phyloP scores from a whole-genome alignment of 1,284 basidiomycete genomes.

The Pterulicium gracile region DNA sequence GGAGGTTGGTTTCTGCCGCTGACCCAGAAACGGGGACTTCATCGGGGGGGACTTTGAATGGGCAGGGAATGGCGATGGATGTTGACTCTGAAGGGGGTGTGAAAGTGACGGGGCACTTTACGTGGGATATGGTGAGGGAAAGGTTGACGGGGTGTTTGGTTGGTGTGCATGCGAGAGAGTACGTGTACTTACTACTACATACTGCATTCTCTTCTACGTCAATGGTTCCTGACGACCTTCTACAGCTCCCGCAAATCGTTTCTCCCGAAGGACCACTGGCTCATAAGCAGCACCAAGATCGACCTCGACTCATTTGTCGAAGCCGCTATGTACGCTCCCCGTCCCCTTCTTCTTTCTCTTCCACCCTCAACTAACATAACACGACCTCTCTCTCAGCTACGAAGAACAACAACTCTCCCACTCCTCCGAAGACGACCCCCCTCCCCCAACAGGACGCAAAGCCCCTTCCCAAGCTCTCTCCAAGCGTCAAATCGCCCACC shows the following conservation, averaged over 20 bases:
- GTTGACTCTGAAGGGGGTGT: no score
- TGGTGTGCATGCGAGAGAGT: conserved; percentile 83
- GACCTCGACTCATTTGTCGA: conserved; percentile 85
- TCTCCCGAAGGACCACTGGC: conserved; percentile 79
- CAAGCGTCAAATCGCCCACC: conserved; percentile 67
- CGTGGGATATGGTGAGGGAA: conserved; percentile 56
- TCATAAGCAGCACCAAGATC: conserved; percentile 36
- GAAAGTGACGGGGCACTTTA: no score
- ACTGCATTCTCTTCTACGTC: not conserved
- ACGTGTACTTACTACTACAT: conserved; percentile 23
- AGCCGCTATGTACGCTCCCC: conserved; percentile 66
- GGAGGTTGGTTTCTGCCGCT: no score
- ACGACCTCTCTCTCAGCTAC: conserved; percentile 22
- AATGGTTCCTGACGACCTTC: conserved; percentile 7
- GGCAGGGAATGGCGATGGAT: no score
- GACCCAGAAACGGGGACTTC: no score
- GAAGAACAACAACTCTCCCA: conserved; percentile 44
- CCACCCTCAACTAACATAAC: conserved; percentile 2
- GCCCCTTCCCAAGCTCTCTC: conserved; percentile 22
- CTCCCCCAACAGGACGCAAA: conserved; percentile 16
- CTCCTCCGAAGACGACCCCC: conserved; percentile 10
- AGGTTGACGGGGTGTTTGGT: conserved; percentile 69
- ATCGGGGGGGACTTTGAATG: conserved; percentile 59
- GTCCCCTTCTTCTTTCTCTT: no score
- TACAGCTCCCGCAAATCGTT: conserved; percentile 73